These are phyloP conservation scores for Oryza australiensis DNA, from an alignment of 176 grass and related monocot species.

Conservation along the genomic window DNA sequence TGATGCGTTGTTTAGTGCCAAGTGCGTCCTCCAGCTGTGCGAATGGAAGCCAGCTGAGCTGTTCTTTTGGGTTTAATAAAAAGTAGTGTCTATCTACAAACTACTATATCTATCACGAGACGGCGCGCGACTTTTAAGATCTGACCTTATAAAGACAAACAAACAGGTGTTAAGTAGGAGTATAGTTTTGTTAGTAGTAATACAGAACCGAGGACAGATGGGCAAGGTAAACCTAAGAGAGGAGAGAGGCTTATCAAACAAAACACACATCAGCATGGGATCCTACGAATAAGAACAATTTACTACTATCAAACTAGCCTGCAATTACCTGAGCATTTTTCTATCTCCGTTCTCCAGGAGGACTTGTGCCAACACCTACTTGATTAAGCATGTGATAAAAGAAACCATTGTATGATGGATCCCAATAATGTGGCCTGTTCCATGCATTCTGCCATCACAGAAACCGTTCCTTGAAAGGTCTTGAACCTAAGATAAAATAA, in stretches of 20 bases:
- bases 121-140: conserved; percentile 54
- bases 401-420: conserved; percentile 1
- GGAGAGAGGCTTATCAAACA: background rate
- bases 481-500: background rate
- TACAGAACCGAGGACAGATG: conserved; percentile 28
- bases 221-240: background rate
- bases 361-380: background rate
- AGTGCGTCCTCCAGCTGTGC: conserved; percentile 43
- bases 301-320: conserved; percentile 16
- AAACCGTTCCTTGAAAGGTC: conserved; percentile 17
- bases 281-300: conserved; percentile 6
- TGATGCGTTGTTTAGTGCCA: conserved; percentile 16
- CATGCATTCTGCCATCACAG: conserved; percentile 22
- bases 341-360: background rate
- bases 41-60: conserved; percentile 30
- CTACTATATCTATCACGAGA: conserved; percentile 38
- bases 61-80: conserved; percentile 21
- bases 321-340: conserved; percentile 17
- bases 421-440: conserved; percentile 36
- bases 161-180: background rate
- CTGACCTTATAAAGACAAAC: conserved; percentile 39
- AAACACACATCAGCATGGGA: background rate
- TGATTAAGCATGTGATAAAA: background rate
- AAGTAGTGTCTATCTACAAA: background rate
- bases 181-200: background rate